Base-by-base conservation (phyloP, 2,329 filamentous ascomycete species). In the Xylaria sp. region DNA sequence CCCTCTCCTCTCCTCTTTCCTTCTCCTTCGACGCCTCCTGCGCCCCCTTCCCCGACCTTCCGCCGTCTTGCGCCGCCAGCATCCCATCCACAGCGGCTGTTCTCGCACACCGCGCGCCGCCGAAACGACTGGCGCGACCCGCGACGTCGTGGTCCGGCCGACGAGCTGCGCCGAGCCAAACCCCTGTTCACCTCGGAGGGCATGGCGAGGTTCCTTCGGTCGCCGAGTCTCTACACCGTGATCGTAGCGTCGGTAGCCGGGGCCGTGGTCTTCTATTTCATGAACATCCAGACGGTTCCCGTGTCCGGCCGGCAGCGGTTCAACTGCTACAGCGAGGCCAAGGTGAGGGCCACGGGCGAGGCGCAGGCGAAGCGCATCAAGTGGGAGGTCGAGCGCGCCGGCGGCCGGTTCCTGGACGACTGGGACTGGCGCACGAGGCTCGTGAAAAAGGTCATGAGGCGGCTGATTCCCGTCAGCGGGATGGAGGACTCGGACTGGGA, bases 271-370 rank as follows among this genome's bases (percentile, higher is more conserved):
- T 89, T 93, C 77, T 94, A 93, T 82, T 82, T 89, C 64, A 84
- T 82, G 76, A 91, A 94, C 77, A 82, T 92, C 50, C 90, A 95
- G 78, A 87, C 86, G 37, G 92, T 94, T 16, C 92, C 92, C 1
- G 86, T 93, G 6, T 91, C 89, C 5, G 90, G 91, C 0, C 87
- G 93, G 9, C 84, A 84, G 74, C 86, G 92, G 42, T 95, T 95
- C 85, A 94, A 94, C 78, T 87, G 89, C 77, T 86, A 90, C 69
- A 83, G 82, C 42, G 82, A 88, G 6, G 82, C 83, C 25, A 78
- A 83, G 5, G 89, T 93, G 62, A 84, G 86, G 58, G 77, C 81
- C 62, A 80, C 87, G 37, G 85, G 84, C n/a, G 78, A 84, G 65
- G 78, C 84, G 65, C 83, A 89, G 75, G 89, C 90, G 6, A 63